Evolutionary conservation across 2,329 filamentous ascomycete genomes (phyloP), one percentile per base, ranked within the genome.

Genomic region (Pleurostoma richardsiae): DNA sequence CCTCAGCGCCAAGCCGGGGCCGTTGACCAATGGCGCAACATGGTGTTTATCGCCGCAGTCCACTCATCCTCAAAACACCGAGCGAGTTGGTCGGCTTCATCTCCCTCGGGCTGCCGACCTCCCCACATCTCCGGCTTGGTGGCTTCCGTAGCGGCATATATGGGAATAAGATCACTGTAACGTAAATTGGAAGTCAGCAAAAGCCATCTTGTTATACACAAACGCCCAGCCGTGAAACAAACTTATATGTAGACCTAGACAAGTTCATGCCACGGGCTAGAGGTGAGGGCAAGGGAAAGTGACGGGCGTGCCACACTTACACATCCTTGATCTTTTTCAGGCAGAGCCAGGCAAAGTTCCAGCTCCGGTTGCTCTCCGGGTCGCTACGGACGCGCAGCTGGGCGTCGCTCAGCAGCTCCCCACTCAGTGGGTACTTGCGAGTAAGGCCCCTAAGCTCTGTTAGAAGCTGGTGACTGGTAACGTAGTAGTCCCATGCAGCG

Each of bases 281-380:
- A 19, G 30, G 29, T 42, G 8, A 42, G 26, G 8, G 45, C 19
- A 31, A 28, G 10, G 10, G 4, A 36, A 7, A 4, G n/a, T n/a
- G 39, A 10, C 10, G 26, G 10, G 19, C 19, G 19, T 19, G 19
- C 19, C 19, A n/a, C 4, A 71, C 79, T 63, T 68, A 85, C 82
- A 84, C 81, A 47, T 80, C 77, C 27, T 74, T 71, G 43, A 88
- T 82, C 62, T 87, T 88, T 39, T 68, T 68, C 7, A 90, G 67
- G 30, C 86, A 81, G 41, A 90, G 67, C 85, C 86, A 90, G 39
- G 83, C 86, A 55, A 86, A 72, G 59, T 90, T 90, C 85, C 86
- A 90, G 59, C 84, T 88, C 28, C 82, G 75, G 55, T 82, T 82
- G 52, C 82, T 85, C 19, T 74, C 68, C 0, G 83, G 83, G 52